phyloP scores from a whole-genome alignment of 2,329 filamentous ascomycete genomes.

The Arthrobotrys entomopaga region DNA sequence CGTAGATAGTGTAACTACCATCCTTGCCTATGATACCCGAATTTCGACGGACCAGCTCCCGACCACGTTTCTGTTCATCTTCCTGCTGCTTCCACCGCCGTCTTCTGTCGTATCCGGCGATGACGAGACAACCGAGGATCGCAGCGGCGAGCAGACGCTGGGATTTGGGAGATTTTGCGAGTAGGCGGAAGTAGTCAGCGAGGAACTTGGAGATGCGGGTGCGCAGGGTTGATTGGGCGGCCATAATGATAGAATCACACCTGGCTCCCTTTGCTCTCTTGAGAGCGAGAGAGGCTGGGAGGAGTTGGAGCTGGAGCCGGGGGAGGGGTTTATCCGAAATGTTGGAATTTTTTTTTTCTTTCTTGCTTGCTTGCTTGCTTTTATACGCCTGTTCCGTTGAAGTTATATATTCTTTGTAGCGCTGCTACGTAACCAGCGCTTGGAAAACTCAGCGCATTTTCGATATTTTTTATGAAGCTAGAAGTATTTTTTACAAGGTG shows the following conservation, averaged over 20 bases:
- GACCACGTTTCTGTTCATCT: conserved; percentile 75
- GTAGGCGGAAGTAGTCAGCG: conserved; percentile 69
- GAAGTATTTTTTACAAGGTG: neutral
- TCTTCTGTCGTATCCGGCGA: conserved; percentile 80
- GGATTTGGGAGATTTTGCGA: conserved; percentile 72
- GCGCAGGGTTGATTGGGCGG: conserved; percentile 84
- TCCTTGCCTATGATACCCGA: conserved; percentile 94
- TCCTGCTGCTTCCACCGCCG: conserved; percentile 79
- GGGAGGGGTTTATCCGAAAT: conserved; percentile 11
- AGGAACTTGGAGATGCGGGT: conserved; percentile 73
- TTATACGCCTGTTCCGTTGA: neutral
- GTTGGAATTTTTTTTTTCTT: conserved; percentile 5
- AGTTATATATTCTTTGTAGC: conserved; percentile 3
- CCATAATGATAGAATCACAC: conserved; percentile 69
- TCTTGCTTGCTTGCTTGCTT: no score
- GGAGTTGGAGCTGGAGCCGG: conserved; percentile 2
- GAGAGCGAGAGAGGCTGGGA: conserved; percentile 22
- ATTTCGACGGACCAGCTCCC: conserved; percentile 84
- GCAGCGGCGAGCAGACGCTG: conserved; percentile 80
- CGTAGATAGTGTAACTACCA: conserved; percentile 58
- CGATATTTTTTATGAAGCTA: neutral
- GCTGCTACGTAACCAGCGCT: conserved; percentile 9
- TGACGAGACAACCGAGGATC: conserved; percentile 80
- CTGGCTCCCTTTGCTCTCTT: conserved; percentile 24
- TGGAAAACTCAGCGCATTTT: conserved; percentile 13